Percentiles rank a stretch among this genome's conserved stretches.
Evolutionary conservation across 768 basidiomycete species (phyloP).

Genomic region (Roridomyces roridus): DNA sequence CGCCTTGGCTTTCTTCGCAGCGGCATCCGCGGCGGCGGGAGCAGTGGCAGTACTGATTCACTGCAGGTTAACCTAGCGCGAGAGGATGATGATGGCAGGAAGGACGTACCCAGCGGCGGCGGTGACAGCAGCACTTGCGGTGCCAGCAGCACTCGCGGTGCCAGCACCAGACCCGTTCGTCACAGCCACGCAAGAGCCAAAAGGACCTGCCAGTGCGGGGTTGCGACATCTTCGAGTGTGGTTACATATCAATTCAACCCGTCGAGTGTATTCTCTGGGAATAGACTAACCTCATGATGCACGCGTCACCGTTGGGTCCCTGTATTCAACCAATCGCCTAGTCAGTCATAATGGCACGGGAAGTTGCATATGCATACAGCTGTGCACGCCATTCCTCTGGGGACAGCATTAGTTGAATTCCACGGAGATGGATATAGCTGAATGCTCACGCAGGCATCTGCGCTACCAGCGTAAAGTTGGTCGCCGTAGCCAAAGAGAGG

Average conservation of each 20-base stretch:
- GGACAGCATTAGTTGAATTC: neutral
- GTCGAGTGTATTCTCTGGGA: no score
- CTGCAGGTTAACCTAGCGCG: no score
- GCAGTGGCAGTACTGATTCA: no score
- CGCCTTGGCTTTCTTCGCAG: neutral
- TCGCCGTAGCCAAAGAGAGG: constrained; percentile 7
- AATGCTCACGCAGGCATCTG: constrained; percentile 21
- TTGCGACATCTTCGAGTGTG: constrained; percentile 9
- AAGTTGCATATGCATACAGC: constrained; percentile 1
- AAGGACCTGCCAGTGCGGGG: constrained; percentile 18
- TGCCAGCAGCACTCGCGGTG: neutral
- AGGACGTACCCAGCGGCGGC: no score
- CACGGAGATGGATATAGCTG: neutral
- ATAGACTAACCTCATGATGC: constrained; percentile 22
- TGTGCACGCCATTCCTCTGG: constrained; percentile 20
- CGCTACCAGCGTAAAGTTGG: constrained; percentile 17
- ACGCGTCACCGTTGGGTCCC: constrained; percentile 22
- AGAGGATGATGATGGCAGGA: no score
- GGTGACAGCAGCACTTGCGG: neutral
- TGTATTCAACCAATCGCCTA: neutral
- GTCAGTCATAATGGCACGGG: neutral
- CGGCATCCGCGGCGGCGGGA: no score
- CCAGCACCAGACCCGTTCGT: constrained; percentile 1
- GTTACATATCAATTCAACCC: no score
- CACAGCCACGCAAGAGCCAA: constrained; percentile 23